phyloP scores from a whole-genome alignment of 2,329 filamentous ascomycete genomes.

The Pseudopyrenochaeta lycopersici region DNA sequence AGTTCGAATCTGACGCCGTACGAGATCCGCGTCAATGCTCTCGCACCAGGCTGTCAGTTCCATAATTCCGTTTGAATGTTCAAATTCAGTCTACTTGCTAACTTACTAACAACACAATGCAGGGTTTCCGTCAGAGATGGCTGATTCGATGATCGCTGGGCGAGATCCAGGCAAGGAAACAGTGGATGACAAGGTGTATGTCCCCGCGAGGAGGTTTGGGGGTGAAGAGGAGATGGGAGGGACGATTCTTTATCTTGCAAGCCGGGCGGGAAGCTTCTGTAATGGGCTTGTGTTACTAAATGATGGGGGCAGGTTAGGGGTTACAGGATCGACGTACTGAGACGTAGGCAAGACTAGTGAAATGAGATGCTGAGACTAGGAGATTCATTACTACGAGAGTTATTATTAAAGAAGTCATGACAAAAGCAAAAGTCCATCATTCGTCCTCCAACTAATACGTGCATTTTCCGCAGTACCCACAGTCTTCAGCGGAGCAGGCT shows the following conservation, averaged over 20 bases:
- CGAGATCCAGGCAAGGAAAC: conserved; percentile 7
- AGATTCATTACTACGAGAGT: background rate
- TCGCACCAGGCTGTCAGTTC: conserved; percentile 54
- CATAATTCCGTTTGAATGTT: background rate
- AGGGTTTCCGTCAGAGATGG: conserved; percentile 27
- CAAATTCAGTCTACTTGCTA: no score
- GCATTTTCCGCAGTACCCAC: conserved; percentile 51
- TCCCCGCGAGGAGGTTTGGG: conserved; percentile 46
- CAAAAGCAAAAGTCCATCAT: background rate
- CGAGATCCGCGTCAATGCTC: conserved; percentile 58
- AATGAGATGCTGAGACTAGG: background rate
- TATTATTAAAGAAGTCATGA: no score
- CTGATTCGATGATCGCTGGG: conserved; percentile 1
- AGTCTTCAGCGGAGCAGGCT: conserved; percentile 46
- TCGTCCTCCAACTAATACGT: conserved; percentile 24
- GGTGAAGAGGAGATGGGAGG: conserved; percentile 55
- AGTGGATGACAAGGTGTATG: conserved; percentile 6
- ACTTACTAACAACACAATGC: background rate
- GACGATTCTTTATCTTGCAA: conserved; percentile 53
- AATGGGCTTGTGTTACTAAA: conserved; percentile 27
- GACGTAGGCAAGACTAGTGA: background rate
- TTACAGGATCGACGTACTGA: conserved; percentile 22
- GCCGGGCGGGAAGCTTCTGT: conserved; percentile 51
- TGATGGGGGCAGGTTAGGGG: conserved; percentile 21
- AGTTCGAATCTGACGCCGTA: conserved; percentile 50